Evolutionary conservation across 306 rosid genomes (phyloP).

Genomic region (Vigna mungo): DNA sequence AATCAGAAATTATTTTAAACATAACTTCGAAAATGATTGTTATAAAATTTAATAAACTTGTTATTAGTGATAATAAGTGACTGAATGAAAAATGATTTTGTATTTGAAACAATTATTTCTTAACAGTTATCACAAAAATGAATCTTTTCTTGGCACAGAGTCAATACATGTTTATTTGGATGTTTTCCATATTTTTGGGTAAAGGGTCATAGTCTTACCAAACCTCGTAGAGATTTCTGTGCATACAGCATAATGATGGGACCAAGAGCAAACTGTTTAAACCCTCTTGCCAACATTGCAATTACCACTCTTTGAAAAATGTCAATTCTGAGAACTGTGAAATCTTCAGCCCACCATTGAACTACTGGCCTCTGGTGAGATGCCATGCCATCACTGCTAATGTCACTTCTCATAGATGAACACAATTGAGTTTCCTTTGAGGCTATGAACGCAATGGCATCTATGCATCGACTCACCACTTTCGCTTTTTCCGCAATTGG

Average conservation of each 20-base stretch:
- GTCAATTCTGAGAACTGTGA: conserved; percentile 84
- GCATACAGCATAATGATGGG: conserved; percentile 92
- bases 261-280: conserved; percentile 74
- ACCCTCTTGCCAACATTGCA: conserved; percentile 92
- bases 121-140: not conserved
- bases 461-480: conserved; percentile 75
- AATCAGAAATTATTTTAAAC: not conserved
- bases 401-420: conserved; percentile 54
- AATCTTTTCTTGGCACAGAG: not conserved
- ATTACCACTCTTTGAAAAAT: conserved; percentile 79
- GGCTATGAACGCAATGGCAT: conserved; percentile 74
- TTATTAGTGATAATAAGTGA: not conserved
- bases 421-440: conserved; percentile 71
- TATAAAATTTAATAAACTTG: not conserved
- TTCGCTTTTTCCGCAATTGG: conserved; percentile 81
- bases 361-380: conserved; percentile 63
- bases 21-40: not conserved
- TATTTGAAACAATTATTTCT: not conserved
- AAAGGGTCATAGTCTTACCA: conserved; percentile 68
- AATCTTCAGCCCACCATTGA: conserved; percentile 96
- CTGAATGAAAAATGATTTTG: not conserved
- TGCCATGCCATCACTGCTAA: conserved; percentile 48
- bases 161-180: not conserved
- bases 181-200: conserved; percentile 24
- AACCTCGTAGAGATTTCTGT: conserved; percentile 86